Evolutionary conservation across 306 rosid genomes (phyloP).

Genomic region (Ammopiptanthus mongolicus): DNA sequence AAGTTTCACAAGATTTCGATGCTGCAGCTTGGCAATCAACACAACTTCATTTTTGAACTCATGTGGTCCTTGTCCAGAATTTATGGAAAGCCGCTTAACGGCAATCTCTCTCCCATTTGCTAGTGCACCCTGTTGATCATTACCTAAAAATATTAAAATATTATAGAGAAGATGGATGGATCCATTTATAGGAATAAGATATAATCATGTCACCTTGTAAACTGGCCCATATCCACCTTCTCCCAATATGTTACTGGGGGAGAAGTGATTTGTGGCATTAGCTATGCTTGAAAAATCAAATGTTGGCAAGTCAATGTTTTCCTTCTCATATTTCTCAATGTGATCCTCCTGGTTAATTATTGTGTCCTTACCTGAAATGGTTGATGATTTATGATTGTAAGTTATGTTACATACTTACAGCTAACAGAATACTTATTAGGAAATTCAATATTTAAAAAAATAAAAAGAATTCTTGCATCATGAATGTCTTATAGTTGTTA

Average conservation of each 20-base stretch:
- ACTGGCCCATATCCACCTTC: conserved; percentile 45
- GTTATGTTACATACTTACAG: not conserved
- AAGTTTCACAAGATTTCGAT: conserved; percentile 47
- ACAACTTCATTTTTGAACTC: conserved; percentile 43
- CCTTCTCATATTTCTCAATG: not conserved
- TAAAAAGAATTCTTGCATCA: not conserved
- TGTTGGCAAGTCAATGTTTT: conserved; percentile 27
- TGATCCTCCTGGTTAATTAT: not conserved
- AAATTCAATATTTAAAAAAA: not conserved
- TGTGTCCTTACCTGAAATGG: not conserved
- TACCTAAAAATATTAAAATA: not conserved
- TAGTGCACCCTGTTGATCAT: conserved; percentile 34
- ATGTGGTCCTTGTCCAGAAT: conserved; percentile 41
- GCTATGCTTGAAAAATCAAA: conserved; percentile 28
- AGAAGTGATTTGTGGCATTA: conserved; percentile 36
- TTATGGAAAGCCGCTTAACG: conserved; percentile 40
- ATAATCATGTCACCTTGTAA: conserved; percentile 30
- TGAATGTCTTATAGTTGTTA: not conserved
- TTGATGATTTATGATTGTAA: not conserved
- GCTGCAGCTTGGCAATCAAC: conserved; percentile 35
- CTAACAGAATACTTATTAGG: not conserved
- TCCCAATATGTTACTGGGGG: conserved; percentile 32
- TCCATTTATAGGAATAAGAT: not conserved
- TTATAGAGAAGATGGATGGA: not conserved
- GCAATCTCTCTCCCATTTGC: conserved; percentile 34